Percentiles rank a stretch among this genome's conserved stretches.
phyloP scores from a whole-genome alignment of 306 rosid species.

The Argentina anserina region DNA sequence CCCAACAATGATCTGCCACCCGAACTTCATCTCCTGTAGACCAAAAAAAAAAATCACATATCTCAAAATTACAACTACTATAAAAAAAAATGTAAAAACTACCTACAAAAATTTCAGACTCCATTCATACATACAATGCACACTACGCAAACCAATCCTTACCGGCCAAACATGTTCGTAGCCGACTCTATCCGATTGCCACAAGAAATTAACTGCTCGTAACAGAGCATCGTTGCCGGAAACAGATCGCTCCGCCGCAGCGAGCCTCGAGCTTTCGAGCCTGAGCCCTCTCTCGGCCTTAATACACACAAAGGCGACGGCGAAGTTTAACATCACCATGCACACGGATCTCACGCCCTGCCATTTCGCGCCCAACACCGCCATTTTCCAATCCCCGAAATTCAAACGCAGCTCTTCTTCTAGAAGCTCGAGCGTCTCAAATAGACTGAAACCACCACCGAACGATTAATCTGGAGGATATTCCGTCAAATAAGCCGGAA shows the following conservation, averaged over 20 bases:
- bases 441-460: no score
- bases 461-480: no score
- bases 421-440: no score
- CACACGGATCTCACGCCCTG: slow-evolving; percentile 40
- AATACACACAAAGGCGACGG: slow-evolving; percentile 38
- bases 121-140: neutral
- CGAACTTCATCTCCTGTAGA: slow-evolving; percentile 74
- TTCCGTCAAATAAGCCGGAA: no score
- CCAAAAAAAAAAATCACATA: neutral
- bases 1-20: slow-evolving; percentile 75
- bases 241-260: slow-evolving; percentile 25
- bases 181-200: slow-evolving; percentile 54
- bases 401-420: neutral
- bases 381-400: slow-evolving; percentile 21
- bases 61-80: neutral
- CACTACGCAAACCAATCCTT: neutral
- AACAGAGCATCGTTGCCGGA: slow-evolving; percentile 29
- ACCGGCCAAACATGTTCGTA: slow-evolving; percentile 89
- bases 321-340: slow-evolving; percentile 35
- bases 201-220: slow-evolving; percentile 58
- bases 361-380: slow-evolving; percentile 29
- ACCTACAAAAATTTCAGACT: neutral
- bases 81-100: no score
- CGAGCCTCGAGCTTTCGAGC: slow-evolving; percentile 30
- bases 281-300: slow-evolving; percentile 57